These are phyloP conservation scores for Cyberlindnera sargentensis DNA, from an alignment of 805 yeast species.

Conservation along the genomic window DNA sequence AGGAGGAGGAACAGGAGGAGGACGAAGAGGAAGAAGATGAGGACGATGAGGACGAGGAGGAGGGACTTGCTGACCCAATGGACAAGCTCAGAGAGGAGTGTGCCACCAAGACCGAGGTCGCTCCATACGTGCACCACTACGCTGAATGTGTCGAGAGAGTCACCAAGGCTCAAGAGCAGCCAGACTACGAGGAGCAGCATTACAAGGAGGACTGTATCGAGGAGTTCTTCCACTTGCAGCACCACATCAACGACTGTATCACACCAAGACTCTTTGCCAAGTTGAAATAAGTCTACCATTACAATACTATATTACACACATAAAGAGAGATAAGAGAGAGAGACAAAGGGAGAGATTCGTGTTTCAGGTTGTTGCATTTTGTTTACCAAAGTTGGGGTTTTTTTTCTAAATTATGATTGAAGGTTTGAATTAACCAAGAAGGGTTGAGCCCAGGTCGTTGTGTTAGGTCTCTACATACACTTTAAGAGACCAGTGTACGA, in stretches of 20 bases:
- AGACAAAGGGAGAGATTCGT: background rate
- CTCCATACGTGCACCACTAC: slow-evolving; percentile 78
- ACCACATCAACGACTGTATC: slow-evolving; percentile 85
- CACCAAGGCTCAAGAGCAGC: slow-evolving; percentile 77
- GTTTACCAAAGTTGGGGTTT: background rate
- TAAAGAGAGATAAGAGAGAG: too few relatives aligned
- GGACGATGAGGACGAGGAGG: slow-evolving; percentile 63
- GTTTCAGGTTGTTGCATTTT: background rate
- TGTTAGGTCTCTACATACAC: too few relatives aligned
- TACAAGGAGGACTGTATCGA: slow-evolving; percentile 97
- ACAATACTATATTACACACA: background rate
- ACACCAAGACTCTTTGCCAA: slow-evolving; percentile 85
- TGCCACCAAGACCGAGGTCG: slow-evolving; percentile 57
- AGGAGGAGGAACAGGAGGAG: slow-evolving; percentile 23
- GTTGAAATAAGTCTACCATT: slow-evolving; percentile 47
- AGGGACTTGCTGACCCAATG: slow-evolving; percentile 63
- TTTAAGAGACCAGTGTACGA: too few relatives aligned
- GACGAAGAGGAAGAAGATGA: slow-evolving; percentile 32
- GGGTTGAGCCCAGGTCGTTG: too few relatives aligned
- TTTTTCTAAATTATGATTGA: too few relatives aligned
- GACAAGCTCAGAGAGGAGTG: slow-evolving; percentile 66
- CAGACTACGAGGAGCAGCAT: slow-evolving; percentile 68
- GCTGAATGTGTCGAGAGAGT: slow-evolving; percentile 95
- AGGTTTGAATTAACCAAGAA: too few relatives aligned
- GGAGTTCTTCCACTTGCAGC: slow-evolving; percentile 96